phyloP scores from a whole-genome alignment of 2,329 filamentous ascomycete species.

The Talaromyces atroroseus region DNA sequence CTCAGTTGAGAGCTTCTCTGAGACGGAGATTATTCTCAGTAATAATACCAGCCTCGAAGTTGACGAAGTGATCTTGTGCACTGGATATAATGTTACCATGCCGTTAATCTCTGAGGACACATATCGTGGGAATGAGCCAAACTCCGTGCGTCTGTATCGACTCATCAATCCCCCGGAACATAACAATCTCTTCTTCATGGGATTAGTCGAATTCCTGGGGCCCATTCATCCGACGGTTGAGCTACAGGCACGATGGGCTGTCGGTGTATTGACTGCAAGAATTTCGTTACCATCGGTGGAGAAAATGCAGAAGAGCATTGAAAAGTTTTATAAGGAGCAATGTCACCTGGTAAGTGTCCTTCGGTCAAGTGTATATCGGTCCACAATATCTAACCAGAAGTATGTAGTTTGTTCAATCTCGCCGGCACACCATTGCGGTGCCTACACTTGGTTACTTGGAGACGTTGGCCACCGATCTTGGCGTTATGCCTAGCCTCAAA shows the following conservation, averaged over 20 bases:
- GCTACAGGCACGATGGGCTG: conserved; percentile 31
- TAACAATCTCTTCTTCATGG: conserved; percentile 31
- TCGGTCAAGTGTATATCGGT: neutral
- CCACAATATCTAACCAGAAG: conserved; percentile 1
- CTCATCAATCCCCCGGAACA: conserved; percentile 26
- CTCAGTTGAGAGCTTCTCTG: conserved; percentile 25
- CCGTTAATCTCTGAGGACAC: conserved; percentile 18
- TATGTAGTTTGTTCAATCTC: conserved; percentile 24
- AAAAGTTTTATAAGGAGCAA: conserved; percentile 22
- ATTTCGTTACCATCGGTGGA: conserved; percentile 22
- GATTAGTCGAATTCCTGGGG: conserved; percentile 28
- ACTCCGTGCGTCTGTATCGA: conserved; percentile 30
- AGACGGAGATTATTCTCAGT: conserved; percentile 25
- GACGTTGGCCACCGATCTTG: conserved; percentile 28
- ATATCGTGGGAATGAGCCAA: conserved; percentile 16
- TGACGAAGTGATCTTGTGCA: conserved; percentile 31
- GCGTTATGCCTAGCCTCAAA: conserved; percentile 27
- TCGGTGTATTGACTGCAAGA: conserved; percentile 24
- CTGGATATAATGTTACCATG: conserved; percentile 24
- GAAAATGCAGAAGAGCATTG: conserved; percentile 24
- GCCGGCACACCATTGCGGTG: conserved; percentile 26
- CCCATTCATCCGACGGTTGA: conserved; percentile 29
- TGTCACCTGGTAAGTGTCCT: conserved; percentile 15
- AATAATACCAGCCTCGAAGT: conserved; percentile 25
- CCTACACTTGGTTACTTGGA: conserved; percentile 30